Evolutionary conservation across 331 rosid species (phyloP).

Genomic region (Malus hybrid): DNA sequence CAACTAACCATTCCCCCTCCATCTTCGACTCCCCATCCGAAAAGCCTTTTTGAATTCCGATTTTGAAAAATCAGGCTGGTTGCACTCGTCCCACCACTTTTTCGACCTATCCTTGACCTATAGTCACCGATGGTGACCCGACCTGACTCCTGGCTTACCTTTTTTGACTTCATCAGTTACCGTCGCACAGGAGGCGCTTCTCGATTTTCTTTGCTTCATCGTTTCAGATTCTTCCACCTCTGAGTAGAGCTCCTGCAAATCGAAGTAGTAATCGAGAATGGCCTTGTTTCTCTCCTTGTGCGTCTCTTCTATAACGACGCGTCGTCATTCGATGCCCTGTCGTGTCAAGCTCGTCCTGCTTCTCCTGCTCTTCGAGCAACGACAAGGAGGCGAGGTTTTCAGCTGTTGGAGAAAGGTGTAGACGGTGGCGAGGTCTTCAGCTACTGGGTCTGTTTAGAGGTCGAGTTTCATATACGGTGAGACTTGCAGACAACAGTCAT

Average conservation of each 20-base stretch:
- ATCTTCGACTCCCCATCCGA: slow-evolving; percentile 47
- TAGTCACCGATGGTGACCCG: slow-evolving; percentile 49
- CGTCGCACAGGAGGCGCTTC: slow-evolving; percentile 27
- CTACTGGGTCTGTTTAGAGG: slow-evolving; percentile 24
- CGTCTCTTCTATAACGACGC: slow-evolving; percentile 30
- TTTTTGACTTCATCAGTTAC: slow-evolving; percentile 18
- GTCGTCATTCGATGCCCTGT: slow-evolving; percentile 38
- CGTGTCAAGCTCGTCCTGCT: slow-evolving; percentile 32
- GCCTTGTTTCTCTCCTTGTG: slow-evolving; percentile 44
- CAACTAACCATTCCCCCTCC: no score
- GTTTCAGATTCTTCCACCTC: no score
- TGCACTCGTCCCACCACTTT: slow-evolving; percentile 95
- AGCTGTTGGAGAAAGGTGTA: slow-evolving; percentile 19
- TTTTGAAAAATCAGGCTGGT: slow-evolving; percentile 68
- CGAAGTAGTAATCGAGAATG: slow-evolving; percentile 42
- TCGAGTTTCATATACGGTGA: slow-evolving; percentile 34
- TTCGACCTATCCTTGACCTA: slow-evolving; percentile 95
- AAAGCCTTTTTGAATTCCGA: slow-evolving; percentile 75
- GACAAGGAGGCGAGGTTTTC: slow-evolving; percentile 36
- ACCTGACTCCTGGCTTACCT: slow-evolving; percentile 18
- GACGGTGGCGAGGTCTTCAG: slow-evolving; percentile 28
- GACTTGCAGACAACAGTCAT: not conserved
- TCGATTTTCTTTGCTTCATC: slow-evolving; percentile 39
- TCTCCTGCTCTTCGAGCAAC: slow-evolving; percentile 52
- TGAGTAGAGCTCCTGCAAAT: slow-evolving; percentile 1